Evolutionary conservation across 192 early-diverging fungal genomes (phyloP), one percentile per base, ranked within the genome.

Genomic region (Podila horticola): DNA sequence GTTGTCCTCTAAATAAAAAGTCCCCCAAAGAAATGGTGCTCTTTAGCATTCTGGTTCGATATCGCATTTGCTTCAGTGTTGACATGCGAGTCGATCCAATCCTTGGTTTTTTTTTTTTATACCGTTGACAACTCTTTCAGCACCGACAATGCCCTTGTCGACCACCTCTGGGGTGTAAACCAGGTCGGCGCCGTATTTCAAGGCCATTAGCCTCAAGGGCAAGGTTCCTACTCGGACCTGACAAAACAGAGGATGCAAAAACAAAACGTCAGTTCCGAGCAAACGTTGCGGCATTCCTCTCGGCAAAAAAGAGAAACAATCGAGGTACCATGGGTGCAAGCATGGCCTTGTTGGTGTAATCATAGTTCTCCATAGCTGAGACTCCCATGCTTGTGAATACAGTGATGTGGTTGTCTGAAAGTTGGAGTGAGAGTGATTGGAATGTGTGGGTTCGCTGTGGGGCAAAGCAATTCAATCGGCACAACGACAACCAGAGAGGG

Each of bases 241-340:
- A 84, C 20, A 29, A 38, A 31, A 17, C 50, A 64, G 12, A 3
- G 2, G 41, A 2, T 17, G 13, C 0, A 67, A 20, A 65, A 17
- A 17, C 22, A 20, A 38, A 17, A 45, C 2, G 52, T 55, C 52
- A 55, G 52, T 8, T 55, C 52, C 17, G 17, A 55, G 24, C 12
- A 55, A 26, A 55, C 52, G 5, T 55, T 55, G 52, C 17, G 2
- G n/a, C 52, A 26, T n/a, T n/a, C 52, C n/a, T 6, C 5, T n/a
- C 52, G 22, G 8, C 50, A 52, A n/a, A 26, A 55, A 55, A 55
- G 24, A 11, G 24, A n/a, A 55, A 24, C 52, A 55, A 55, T 62
- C 38, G 19, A 38, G n/a, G 7, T 57, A 97, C 98, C 98, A 99
- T 99, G 20, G 98, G 98, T 10, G 98, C 98, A 51, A 99, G 88